Evolutionary conservation across 768 basidiomycete species (phyloP).

Genomic region (Leccinum imitatum): DNA sequence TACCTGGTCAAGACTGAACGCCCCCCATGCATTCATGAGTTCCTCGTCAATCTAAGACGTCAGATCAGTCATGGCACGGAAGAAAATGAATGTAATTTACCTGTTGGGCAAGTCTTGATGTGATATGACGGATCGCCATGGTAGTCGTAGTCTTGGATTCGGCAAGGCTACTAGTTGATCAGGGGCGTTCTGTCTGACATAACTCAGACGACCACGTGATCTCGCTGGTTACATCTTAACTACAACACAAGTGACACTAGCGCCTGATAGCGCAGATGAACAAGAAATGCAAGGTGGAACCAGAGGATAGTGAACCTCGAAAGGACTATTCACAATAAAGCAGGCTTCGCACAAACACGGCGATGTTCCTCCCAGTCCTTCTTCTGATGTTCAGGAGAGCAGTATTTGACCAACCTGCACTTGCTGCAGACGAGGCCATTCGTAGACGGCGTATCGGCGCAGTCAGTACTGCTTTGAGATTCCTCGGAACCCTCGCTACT

Average conservation of each 20-base stretch:
- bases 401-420: constrained; percentile 77
- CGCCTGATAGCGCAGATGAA: not conserved
- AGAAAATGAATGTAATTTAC: constrained; percentile 32
- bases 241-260: constrained; percentile 1
- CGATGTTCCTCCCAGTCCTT: constrained; percentile 80
- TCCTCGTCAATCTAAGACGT: constrained; percentile 84
- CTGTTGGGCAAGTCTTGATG: constrained; percentile 75
- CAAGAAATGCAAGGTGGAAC: not conserved
- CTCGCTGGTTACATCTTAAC: constrained; percentile 3
- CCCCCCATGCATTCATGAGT: constrained; percentile 84
- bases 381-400: constrained; percentile 70
- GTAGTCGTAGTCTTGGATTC: constrained; percentile 5
- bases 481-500: constrained; percentile 48
- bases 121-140: constrained; percentile 65
- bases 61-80: not conserved
- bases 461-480: constrained; percentile 44
- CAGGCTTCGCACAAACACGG: constrained; percentile 57
- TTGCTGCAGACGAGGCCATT: constrained; percentile 69
- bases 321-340: constrained; percentile 12
- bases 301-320: not conserved
- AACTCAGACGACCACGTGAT: not conserved
- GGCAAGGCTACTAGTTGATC: not conserved
- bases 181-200: not conserved
- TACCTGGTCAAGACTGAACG: constrained; percentile 94
- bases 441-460: constrained; percentile 29